Conservation (phyloP, 495 filamentous ascomycete species). For the Daldinia caldariorum region DNA sequence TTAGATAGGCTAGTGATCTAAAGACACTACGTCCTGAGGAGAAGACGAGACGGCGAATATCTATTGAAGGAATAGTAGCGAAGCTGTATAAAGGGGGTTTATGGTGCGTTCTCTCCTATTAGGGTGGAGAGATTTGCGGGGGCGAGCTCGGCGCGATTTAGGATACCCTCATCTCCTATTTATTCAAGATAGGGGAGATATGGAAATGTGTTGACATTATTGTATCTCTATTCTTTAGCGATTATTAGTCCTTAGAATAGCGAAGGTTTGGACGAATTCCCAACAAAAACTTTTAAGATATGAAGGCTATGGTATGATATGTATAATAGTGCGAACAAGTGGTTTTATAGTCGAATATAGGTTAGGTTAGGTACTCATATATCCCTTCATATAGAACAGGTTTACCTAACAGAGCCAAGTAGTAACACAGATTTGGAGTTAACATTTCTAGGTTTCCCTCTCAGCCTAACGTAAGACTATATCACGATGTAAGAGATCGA, state of each 20-base stretch:
- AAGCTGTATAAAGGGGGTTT: background rate
- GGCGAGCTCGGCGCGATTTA: constrained; percentile 25
- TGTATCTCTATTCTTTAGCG: background rate
- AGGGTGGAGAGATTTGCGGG: constrained; percentile 18
- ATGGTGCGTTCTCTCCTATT: background rate
- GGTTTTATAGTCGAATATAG: too few relatives aligned
- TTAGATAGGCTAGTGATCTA: constrained; percentile 58
- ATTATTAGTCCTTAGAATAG: background rate
- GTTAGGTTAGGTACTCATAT: too few relatives aligned
- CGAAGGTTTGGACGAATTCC: background rate
- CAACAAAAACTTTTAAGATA: background rate
- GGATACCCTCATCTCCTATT: constrained; percentile 42
- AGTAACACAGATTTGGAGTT: too few relatives aligned
- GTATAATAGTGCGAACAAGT: too few relatives aligned
- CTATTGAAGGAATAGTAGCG: background rate
- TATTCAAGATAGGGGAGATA: background rate
- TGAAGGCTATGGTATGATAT: background rate
- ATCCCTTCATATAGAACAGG: too few relatives aligned
- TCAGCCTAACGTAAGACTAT: too few relatives aligned
- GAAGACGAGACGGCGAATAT: background rate
- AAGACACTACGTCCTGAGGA: background rate
- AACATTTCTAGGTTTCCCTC: too few relatives aligned
- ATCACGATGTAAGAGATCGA: too few relatives aligned
- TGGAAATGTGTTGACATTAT: background rate
- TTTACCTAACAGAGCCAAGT: too few relatives aligned